phyloP scores from a whole-genome alignment of 805 yeast species.

The Saccharomyces mikatae region DNA sequence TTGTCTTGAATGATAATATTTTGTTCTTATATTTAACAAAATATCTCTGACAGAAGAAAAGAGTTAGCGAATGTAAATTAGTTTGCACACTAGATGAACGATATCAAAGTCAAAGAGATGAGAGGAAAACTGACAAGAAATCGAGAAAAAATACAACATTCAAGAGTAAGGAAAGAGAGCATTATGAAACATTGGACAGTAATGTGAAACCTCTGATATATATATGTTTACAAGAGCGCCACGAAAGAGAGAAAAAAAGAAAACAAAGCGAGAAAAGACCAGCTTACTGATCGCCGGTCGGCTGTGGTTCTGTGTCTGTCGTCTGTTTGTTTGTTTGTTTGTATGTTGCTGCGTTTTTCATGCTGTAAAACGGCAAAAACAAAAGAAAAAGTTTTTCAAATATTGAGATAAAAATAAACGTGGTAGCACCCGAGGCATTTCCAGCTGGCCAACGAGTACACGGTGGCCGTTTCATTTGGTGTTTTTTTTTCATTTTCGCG shows the following conservation, averaged over 20 bases:
- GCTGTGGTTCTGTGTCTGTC: background rate
- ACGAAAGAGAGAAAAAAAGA: background rate
- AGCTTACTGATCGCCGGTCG: background rate
- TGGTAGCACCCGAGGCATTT: background rate
- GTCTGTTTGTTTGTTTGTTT: background rate
- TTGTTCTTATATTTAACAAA: background rate
- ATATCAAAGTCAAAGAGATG: conserved; percentile 11
- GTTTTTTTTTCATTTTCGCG: background rate
- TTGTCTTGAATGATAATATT: background rate
- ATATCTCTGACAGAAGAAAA: background rate
- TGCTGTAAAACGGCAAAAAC: background rate
- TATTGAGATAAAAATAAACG: background rate
- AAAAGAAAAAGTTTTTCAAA: background rate
- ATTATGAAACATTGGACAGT: background rate
- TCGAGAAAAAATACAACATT: background rate
- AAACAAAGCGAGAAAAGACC: background rate
- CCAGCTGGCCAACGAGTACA: background rate
- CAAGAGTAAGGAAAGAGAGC: background rate
- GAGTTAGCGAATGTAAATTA: background rate
- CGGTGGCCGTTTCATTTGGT: background rate
- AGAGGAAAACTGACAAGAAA: conserved; percentile 1
- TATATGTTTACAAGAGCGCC: background rate
- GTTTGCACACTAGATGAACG: background rate
- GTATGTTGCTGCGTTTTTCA: background rate
- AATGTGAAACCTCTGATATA: background rate